These are phyloP conservation scores for Juglanconis oblonga DNA, from an alignment of 2,329 filamentous ascomycete genomes.

Conservation along the genomic window DNA sequence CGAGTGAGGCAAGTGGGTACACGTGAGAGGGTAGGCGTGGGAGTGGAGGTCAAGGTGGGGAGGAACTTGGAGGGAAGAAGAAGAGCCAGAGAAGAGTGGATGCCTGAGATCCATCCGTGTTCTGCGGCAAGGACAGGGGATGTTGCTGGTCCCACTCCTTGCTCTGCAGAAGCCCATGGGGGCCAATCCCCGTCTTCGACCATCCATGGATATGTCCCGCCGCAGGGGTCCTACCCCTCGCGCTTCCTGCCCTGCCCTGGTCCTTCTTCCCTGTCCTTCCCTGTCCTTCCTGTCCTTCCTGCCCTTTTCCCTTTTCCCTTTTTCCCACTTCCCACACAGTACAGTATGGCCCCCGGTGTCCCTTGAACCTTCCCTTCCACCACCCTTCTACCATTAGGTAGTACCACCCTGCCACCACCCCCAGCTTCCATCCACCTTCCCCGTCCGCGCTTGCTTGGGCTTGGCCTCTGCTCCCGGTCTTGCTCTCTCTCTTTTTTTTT, in stretches of 20 bases:
- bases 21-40: neutral
- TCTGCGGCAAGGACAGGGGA: neutral
- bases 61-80: neutral
- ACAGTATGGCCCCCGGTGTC: neutral
- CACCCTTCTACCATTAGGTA: neutral
- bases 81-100: neutral
- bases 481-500: constrained; percentile 23
- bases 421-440: constrained; percentile 27
- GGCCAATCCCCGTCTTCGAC: neutral
- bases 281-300: too few species aligned
- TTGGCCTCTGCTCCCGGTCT: constrained; percentile 1
- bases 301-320: neutral
- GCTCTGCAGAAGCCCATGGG: neutral
- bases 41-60: too few species aligned
- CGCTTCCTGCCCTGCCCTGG: neutral
- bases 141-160: neutral
- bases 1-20: neutral
- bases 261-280: neutral
- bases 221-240: neutral
- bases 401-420: neutral
- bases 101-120: neutral
- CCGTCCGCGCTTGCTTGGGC: constrained; percentile 27
- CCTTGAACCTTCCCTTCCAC: constrained; percentile 1
- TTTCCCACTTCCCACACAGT: neutral
- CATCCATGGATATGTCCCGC: neutral